These are phyloP conservation scores for Sporothrix luriei DNA, from an alignment of 2,329 filamentous ascomycete species.

Conservation along the genomic window DNA sequence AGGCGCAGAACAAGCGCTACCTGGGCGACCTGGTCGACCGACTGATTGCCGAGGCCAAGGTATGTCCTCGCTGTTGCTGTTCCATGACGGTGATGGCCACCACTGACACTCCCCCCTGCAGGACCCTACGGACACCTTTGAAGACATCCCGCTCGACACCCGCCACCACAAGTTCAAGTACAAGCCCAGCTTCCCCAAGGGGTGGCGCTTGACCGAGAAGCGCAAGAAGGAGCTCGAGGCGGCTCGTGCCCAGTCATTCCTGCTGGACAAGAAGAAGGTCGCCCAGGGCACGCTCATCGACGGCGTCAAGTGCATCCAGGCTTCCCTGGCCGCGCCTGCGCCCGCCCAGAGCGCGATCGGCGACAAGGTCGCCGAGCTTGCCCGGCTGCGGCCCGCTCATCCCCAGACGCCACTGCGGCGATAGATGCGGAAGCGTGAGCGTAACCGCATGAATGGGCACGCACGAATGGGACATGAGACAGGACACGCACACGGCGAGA, in stretches of 20 bases:
- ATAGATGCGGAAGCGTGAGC: not conserved
- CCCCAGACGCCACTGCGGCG: slow-evolving; percentile 2
- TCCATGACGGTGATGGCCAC: no score
- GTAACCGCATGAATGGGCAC: not conserved
- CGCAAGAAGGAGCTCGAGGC: slow-evolving; percentile 67
- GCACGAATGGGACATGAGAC: not conserved
- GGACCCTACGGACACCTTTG: slow-evolving; percentile 78
- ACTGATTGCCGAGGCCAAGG: slow-evolving; percentile 73
- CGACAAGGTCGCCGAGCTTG: slow-evolving; percentile 37
- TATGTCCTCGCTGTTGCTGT: slow-evolving; percentile 38
- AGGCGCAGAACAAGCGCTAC: slow-evolving; percentile 96
- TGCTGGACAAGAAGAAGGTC: slow-evolving; percentile 58
- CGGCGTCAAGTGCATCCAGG: slow-evolving; percentile 55
- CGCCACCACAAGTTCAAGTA: slow-evolving; percentile 75
- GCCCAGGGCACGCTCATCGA: slow-evolving; percentile 62
- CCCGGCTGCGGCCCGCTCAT: slow-evolving; percentile 33
- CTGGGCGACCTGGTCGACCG: slow-evolving; percentile 75
- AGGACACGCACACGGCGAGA: not conserved
- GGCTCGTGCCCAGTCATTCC: slow-evolving; percentile 55
- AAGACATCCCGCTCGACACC: slow-evolving; percentile 85
- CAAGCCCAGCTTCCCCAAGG: slow-evolving; percentile 72
- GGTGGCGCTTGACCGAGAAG: slow-evolving; percentile 78
- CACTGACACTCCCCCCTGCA: slow-evolving; percentile 38
- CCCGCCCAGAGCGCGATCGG: slow-evolving; percentile 30
- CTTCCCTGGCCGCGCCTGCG: slow-evolving; percentile 40